A percentile compares a stretch with the other conserved stretches of the same genome.
phyloP scores from a whole-genome alignment of 306 rosid species.

The Lupinus albus region DNA sequence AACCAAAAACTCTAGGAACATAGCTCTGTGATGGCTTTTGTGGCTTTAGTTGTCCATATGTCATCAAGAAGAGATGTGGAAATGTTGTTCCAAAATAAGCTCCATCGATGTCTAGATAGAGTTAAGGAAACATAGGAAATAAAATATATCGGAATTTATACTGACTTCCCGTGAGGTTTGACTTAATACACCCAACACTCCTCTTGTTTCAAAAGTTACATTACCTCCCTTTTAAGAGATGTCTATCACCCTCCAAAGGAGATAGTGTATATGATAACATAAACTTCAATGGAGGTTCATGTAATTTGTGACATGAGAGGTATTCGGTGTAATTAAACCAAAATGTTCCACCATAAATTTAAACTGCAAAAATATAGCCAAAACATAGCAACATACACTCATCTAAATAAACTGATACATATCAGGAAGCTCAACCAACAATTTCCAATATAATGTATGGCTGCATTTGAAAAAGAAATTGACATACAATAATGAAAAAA shows the following conservation, averaged over 20 bases:
- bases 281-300: too few species aligned
- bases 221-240: too few species aligned
- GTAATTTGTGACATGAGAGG: too few species aligned
- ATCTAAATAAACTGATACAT: slow-evolving; percentile 2
- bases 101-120: slow-evolving; percentile 90
- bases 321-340: too few species aligned
- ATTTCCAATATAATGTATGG: not conserved
- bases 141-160: not conserved
- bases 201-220: too few species aligned
- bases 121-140: slow-evolving; percentile 54
- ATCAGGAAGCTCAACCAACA: slow-evolving; percentile 23
- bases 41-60: slow-evolving; percentile 89
- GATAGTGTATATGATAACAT: too few species aligned
- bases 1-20: slow-evolving; percentile 87
- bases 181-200: too few species aligned
- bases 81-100: slow-evolving; percentile 97
- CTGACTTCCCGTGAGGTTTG: too few species aligned
- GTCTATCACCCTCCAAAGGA: too few species aligned
- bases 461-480: not conserved
- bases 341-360: slow-evolving; percentile 30
- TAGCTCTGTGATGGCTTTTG: slow-evolving; percentile 83
- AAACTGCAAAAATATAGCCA: slow-evolving; percentile 23
- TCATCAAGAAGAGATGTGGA: slow-evolving; percentile 98
- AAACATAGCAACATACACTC: slow-evolving; percentile 23
- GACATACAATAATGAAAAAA: not conserved